Percentiles rank a stretch among this genome's conserved stretches.
Evolutionary conservation across 768 basidiomycete species (phyloP).

Genomic region (Termitomyces sp.): DNA sequence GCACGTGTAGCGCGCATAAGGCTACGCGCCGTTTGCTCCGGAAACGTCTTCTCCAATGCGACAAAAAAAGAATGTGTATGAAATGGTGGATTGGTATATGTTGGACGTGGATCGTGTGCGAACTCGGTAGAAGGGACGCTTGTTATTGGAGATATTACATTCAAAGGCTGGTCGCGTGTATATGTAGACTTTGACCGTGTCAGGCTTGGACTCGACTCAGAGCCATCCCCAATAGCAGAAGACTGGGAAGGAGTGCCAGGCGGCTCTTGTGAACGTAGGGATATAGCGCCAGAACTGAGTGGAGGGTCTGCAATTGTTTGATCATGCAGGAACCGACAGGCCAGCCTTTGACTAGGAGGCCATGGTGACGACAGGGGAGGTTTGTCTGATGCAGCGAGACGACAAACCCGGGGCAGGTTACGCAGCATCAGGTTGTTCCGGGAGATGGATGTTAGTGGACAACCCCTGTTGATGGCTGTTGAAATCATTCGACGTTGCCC

Average conservation of each 20-base stretch:
- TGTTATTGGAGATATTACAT: constrained; percentile 9
- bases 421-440: constrained; percentile 6
- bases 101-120: constrained; percentile 20
- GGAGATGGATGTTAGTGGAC: neutral
- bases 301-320: constrained; percentile 12
- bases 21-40: constrained; percentile 65
- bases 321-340: constrained; percentile 8
- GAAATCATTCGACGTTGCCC: neutral
- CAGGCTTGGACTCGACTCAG: constrained; percentile 2
- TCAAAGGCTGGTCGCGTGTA: constrained; percentile 8
- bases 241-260: constrained; percentile 3
- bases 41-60: constrained; percentile 69
- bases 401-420: constrained; percentile 10
- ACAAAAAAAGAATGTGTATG: constrained; percentile 76
- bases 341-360: neutral
- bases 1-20: constrained; percentile 84
- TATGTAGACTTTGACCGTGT: constrained; percentile 7
- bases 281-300: constrained; percentile 2
- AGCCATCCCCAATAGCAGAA: constrained; percentile 4
- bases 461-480: constrained; percentile 9
- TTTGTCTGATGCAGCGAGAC: constrained; percentile 6
- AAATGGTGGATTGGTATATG: constrained; percentile 70
- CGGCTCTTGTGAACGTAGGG: constrained; percentile 10
- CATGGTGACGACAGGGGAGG: neutral
- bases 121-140: constrained; percentile 16